Percentiles rank a stretch among this genome's conserved stretches.
Conservation (phyloP, 345 rosid genomes). For the Passiflora organensis region DNA sequence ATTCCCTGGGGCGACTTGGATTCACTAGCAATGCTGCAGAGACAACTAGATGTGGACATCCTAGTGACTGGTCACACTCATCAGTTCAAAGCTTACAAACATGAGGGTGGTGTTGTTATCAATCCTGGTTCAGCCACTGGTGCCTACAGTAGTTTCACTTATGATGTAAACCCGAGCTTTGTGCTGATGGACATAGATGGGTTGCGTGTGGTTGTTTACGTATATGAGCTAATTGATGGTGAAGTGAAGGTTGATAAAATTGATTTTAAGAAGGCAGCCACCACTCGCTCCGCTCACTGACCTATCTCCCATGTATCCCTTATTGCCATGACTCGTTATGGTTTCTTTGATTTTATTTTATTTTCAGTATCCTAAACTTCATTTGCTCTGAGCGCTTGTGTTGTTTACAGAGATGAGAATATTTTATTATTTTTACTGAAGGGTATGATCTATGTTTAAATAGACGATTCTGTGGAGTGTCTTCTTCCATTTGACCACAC, state of each 20-base stretch:
- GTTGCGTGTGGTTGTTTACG: slow-evolving; percentile 67
- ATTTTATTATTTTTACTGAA: too few species aligned
- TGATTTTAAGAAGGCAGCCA: slow-evolving; percentile 33
- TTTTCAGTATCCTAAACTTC: too few species aligned
- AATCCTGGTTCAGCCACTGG: slow-evolving; percentile 98
- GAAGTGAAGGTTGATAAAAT: slow-evolving; percentile 39
- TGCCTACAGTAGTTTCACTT: slow-evolving; percentile 78
- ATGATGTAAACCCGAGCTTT: slow-evolving; percentile 88
- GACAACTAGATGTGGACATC: slow-evolving; percentile 93
- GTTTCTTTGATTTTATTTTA: background rate
- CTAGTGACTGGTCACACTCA: slow-evolving; percentile 95
- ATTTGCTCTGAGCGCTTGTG: background rate
- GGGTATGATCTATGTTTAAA: too few species aligned
- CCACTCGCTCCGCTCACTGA: slow-evolving; percentile 15
- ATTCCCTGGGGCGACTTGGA: slow-evolving; percentile 98
- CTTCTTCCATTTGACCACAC: too few species aligned
- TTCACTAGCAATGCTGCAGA: slow-evolving; percentile 90
- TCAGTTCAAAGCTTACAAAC: slow-evolving; percentile 96
- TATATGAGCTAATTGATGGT: slow-evolving; percentile 28
- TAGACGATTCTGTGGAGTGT: too few species aligned
- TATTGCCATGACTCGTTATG: background rate
- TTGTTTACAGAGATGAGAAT: background rate
- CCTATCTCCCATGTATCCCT: background rate
- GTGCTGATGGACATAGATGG: slow-evolving; percentile 96
- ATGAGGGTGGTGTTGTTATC: slow-evolving; percentile 92